Conservation (phyloP, 2,329 filamentous ascomycete species). For the Helotiales sp. region DNA sequence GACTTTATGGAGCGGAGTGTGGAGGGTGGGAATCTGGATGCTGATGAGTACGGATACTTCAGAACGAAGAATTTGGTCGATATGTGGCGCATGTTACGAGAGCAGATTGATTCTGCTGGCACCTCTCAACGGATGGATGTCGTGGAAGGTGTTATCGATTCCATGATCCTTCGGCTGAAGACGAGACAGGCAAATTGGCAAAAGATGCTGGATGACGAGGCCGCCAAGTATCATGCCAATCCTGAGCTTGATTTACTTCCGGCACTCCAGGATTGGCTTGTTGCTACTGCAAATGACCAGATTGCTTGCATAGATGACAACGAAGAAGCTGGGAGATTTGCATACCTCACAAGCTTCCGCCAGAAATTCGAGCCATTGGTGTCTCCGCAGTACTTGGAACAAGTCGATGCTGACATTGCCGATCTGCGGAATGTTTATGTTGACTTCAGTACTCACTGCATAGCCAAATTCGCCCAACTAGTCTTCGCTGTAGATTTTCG, state of each 20-base stretch:
- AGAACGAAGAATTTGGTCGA: slow-evolving; percentile 90
- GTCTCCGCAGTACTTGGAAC: slow-evolving; percentile 77
- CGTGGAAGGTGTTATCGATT: slow-evolving; percentile 91
- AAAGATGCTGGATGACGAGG: slow-evolving; percentile 85
- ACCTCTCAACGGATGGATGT: slow-evolving; percentile 88
- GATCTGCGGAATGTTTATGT: slow-evolving; percentile 88
- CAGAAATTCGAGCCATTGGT: slow-evolving; percentile 83
- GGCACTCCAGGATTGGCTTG: slow-evolving; percentile 90
- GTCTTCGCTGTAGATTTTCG: slow-evolving; percentile 92
- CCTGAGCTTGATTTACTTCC: slow-evolving; percentile 72
- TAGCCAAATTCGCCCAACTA: slow-evolving; percentile 82
- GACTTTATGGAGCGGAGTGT: slow-evolving; percentile 79
- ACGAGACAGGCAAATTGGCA: slow-evolving; percentile 86
- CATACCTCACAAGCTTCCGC: slow-evolving; percentile 86
- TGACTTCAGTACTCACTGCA: slow-evolving; percentile 91
- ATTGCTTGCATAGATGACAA: slow-evolving; percentile 97
- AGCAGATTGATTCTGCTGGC: slow-evolving; percentile 85
- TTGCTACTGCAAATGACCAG: slow-evolving; percentile 97
- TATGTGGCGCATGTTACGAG: slow-evolving; percentile 96
- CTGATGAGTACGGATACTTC: slow-evolving; percentile 87
- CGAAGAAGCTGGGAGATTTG: slow-evolving; percentile 73
- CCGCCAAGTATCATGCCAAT: slow-evolving; percentile 69
- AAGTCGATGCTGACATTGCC: slow-evolving; percentile 74
- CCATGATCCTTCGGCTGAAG: slow-evolving; percentile 90
- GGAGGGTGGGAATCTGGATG: slow-evolving; percentile 77